Base-by-base conservation (phyloP, 208 protist genomes). In the Leishmania mexicana region DNA sequence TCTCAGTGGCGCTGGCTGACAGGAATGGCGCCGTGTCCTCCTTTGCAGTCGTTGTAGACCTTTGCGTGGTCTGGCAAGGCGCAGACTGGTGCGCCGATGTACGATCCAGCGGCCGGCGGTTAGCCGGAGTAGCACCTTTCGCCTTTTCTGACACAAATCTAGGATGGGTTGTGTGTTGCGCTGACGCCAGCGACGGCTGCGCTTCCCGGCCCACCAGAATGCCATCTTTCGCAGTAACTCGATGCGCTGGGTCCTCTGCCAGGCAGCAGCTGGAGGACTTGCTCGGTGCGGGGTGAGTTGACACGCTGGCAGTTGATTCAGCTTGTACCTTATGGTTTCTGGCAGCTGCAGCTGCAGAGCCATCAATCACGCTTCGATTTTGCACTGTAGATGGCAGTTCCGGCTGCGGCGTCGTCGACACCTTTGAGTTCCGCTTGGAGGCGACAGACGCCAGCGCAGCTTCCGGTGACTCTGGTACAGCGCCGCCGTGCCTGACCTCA, bases 401-500 rank as follows among this genome's bases (percentile, higher is more conserved):
- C 31, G 31, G 31, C 5, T 5, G 31, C 31, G 49, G n/a, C 31
- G 47, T 7, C 0, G 6, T 38, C 24, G 70, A 64, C 19, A 11
- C n/a, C 4, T 72, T 71, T 38, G 54, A 54, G 24, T 58, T 71
- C 8, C 42, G 54, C 24, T 31, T 54, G 19, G 75, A 47, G 24
- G 4, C 28, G 31, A 45, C 47, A 60, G 72, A 45, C 49, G 47
- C 45, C 31, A 60, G 72, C 11, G n/a, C 31, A 21, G 31, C 49
- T 19, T 53, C 31, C 31, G 28, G 47, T 3, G 67, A 28, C 10
- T 49, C 54, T 13, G 75, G 38, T 13, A 70, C 19, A 76, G n/a
- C 53, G 64, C n/a, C 51, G 51, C 65, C 53, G 74, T 58, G 51
- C 10, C 57, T 47, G 31, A 70, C 75, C 8, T 83, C 80, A 40